A percentile compares a stretch with the other conserved stretches of the same genome.
phyloP scores from a whole-genome alignment of 352 stramenopile species.

The Aphanomyces euteiches region DNA sequence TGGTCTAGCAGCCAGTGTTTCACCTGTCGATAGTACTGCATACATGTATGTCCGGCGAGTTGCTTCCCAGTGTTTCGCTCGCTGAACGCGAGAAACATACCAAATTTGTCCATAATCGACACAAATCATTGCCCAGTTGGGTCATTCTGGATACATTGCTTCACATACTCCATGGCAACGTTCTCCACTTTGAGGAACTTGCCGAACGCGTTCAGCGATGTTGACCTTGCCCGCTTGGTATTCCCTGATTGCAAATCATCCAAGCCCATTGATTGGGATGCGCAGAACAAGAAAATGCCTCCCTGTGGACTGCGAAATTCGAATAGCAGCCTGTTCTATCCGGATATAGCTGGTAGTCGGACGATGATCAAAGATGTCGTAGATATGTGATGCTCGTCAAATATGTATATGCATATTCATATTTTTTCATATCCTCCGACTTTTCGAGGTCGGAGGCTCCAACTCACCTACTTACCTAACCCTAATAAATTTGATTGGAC shows the following conservation, averaged over 20 bases:
- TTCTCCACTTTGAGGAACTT: constrained; percentile 29
- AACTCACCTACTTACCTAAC: no score
- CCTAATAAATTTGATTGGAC: no score
- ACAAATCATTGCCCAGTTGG: constrained; percentile 18
- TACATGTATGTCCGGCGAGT: constrained; percentile 28
- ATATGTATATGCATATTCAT: no score
- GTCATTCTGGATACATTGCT: constrained; percentile 20
- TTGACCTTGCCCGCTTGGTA: constrained; percentile 31
- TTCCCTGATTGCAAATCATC: constrained; percentile 31
- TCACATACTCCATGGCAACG: constrained; percentile 7
- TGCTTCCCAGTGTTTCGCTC: constrained; percentile 30
- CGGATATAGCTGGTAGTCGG: no score
- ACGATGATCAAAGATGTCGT: no score
- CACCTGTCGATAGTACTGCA: constrained; percentile 18
- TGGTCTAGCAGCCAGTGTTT: constrained; percentile 21
- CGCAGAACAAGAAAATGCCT: no score
- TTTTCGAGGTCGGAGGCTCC: no score
- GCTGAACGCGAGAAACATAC: constrained; percentile 34
- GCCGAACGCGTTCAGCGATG: constrained; percentile 31
- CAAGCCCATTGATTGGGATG: constrained; percentile 32
- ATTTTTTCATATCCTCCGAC: no score
- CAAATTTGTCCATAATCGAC: constrained; percentile 35
- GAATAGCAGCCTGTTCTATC: no score
- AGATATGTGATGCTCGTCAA: no score
- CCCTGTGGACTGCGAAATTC: no score